Evolutionary conservation across 768 basidiomycete genomes (phyloP), one percentile per base, ranked within the genome.

Genomic region (Coprinopsis sp.): DNA sequence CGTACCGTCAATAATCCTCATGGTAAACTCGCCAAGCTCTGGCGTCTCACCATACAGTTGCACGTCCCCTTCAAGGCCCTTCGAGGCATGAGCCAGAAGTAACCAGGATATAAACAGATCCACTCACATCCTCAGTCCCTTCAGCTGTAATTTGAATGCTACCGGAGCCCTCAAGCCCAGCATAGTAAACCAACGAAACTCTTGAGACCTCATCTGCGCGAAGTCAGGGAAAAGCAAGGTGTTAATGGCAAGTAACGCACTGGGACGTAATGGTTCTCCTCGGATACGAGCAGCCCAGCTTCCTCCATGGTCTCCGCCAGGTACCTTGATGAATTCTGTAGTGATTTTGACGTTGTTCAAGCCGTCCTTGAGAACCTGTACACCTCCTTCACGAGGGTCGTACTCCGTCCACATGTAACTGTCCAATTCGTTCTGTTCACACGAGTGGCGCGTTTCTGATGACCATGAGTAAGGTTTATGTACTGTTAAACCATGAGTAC

Each of bases 271-370:
- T 13, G 91, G 89, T 62, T 80, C 74, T 18, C 91, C 90, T 58
- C 82, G 86, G 53, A 94, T 76, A 46, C 92, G 81, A 10, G 81
- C 84, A 54, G 84, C 90, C 91, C 91, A 93, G 62, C 86, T 90
- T 14, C 92, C 91, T 13, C 90, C 89, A 59, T 89, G 76, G 11
- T 78, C 74, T 11, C 87, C 91, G 34, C 84, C 88, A 13, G 84
- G 74, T n/a, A 91, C 70, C 63, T 96, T 96, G 45, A 96, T 66
- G 54, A 92, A 84, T 55, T 89, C 83, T 6, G 88, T 91, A 2
- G 83, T 87, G 22, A 97, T 72, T 61, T 84, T 73, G 39, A 95
- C 82, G 53, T 95, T 96, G 64, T 95, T 96, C 47, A 67, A 61
- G 23, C 76, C 70, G 61, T 97, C 94, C 48, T 81, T 77, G 40